Conservation (phyloP, 2,329 filamentous ascomycete genomes). For the Xylaria sp. region DNA sequence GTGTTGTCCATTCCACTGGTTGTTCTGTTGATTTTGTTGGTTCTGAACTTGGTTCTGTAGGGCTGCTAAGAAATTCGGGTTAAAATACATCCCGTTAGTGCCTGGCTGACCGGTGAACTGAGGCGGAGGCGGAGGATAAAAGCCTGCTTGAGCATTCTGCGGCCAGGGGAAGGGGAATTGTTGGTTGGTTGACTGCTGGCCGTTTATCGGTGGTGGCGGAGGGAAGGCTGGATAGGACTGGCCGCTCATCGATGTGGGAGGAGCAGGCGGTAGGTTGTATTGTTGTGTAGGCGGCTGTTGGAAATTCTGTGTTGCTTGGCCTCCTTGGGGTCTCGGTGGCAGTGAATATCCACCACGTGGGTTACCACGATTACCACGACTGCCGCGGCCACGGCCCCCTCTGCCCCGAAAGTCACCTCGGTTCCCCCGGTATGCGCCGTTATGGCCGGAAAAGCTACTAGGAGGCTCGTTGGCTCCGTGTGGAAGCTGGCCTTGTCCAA, state of each 20-base stretch:
- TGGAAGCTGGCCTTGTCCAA: slow-evolving; percentile 61
- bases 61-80: slow-evolving; percentile 67
- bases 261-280: slow-evolving; percentile 45
- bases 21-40: slow-evolving; percentile 41
- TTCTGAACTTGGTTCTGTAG: slow-evolving; percentile 57
- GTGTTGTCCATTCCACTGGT: slow-evolving; percentile 31
- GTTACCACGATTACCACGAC: slow-evolving; percentile 53
- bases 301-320: slow-evolving; percentile 45
- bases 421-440: slow-evolving; percentile 53
- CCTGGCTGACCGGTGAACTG: slow-evolving; percentile 54
- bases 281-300: slow-evolving; percentile 53
- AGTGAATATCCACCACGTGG: slow-evolving; percentile 58
- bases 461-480: slow-evolving; percentile 55
- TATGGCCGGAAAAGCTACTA: slow-evolving; percentile 46
- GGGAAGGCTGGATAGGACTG: slow-evolving; percentile 41
- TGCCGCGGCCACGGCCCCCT: slow-evolving; percentile 54
- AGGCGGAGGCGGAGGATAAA: slow-evolving; percentile 54
- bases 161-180: slow-evolving; percentile 61
- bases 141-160: slow-evolving; percentile 49
- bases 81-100: slow-evolving; percentile 61
- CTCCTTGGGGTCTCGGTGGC: slow-evolving; percentile 48
- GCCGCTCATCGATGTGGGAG: slow-evolving; percentile 53
- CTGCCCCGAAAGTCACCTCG: slow-evolving; percentile 61
- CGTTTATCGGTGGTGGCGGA: slow-evolving; percentile 48
- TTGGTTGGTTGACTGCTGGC: slow-evolving; percentile 50